Conservation (phyloP, 768 basidiomycete genomes). For the Calocybe cyanea region DNA sequence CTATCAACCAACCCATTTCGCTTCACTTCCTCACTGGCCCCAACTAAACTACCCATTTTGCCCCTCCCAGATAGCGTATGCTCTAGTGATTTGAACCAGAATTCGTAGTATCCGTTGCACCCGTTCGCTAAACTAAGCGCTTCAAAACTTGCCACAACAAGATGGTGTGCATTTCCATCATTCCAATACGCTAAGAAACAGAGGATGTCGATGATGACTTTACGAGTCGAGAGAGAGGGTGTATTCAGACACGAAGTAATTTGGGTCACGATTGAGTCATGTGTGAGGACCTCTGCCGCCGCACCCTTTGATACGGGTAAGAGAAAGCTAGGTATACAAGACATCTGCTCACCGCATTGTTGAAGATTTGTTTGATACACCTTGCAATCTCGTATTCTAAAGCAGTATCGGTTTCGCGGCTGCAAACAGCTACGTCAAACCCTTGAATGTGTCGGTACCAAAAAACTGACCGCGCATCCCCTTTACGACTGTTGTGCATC, state of each 20-base stretch:
- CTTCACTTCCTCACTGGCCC: constrained; percentile 88
- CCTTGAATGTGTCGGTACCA: neutral
- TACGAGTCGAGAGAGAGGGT: constrained; percentile 73
- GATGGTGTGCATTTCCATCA: constrained; percentile 52
- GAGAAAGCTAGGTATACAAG: constrained; percentile 3
- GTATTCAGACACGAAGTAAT: constrained; percentile 82
- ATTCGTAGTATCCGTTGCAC: constrained; percentile 65
- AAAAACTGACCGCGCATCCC: constrained; percentile 49
- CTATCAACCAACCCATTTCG: constrained; percentile 61
- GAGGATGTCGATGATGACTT: constrained; percentile 75
- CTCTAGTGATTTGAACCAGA: constrained; percentile 87
- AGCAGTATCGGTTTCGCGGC: constrained; percentile 58
- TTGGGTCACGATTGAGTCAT: constrained; percentile 70
- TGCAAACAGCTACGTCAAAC: constrained; percentile 25
- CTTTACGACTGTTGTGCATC: constrained; percentile 70
- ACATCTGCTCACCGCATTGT: constrained; percentile 42
- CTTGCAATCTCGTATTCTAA: constrained; percentile 89
- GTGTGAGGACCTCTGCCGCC: constrained; percentile 68
- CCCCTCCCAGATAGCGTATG: constrained; percentile 76
- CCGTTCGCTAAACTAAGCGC: constrained; percentile 66
- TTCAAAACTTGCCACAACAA: constrained; percentile 76
- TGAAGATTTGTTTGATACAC: constrained; percentile 80
- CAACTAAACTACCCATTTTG: constrained; percentile 93
- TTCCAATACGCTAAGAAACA: constrained; percentile 68
- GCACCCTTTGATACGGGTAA: constrained; percentile 43